phyloP scores from a whole-genome alignment of 352 stramenopile species.

The Phytophthora rubi region DNA sequence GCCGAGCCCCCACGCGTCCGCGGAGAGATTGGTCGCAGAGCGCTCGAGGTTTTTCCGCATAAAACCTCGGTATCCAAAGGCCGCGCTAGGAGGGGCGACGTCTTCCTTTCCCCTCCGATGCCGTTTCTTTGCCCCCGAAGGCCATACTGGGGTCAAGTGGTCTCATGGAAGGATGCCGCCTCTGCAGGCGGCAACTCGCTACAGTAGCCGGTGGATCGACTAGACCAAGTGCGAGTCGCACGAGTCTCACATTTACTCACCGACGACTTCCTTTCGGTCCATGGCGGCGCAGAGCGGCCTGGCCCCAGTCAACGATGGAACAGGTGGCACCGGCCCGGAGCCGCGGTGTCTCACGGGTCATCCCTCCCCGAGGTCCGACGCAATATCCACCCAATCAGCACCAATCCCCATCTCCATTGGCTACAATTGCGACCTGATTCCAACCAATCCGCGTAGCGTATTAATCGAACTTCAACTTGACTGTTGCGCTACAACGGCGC shows the following conservation, averaged over 20 bases:
- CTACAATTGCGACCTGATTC: conserved; percentile 7
- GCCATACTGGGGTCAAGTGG: conserved; percentile 15
- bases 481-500: background rate
- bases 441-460: conserved; percentile 24
- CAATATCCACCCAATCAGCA: conserved; percentile 25
- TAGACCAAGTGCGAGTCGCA: conserved; percentile 25
- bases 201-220: conserved; percentile 5
- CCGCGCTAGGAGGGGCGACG: conserved; percentile 36
- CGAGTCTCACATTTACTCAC: conserved; percentile 8
- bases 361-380: conserved; percentile 20
- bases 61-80: conserved; percentile 31
- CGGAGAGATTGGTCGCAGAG: conserved; percentile 42
- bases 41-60: conserved; percentile 39
- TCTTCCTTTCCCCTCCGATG: conserved; percentile 13
- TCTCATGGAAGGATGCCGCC: background rate
- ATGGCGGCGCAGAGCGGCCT: too few species aligned
- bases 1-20: conserved; percentile 14
- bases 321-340: background rate
- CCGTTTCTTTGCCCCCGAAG: conserved; percentile 24
- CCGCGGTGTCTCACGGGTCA: conserved; percentile 6
- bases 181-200: background rate
- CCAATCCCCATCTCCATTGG: conserved; percentile 12
- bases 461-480: conserved; percentile 40
- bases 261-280: background rate
- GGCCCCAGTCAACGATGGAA: background rate